phyloP scores from a whole-genome alignment of 2,329 filamentous ascomycete species.

The Scedosporium dehoogii region DNA sequence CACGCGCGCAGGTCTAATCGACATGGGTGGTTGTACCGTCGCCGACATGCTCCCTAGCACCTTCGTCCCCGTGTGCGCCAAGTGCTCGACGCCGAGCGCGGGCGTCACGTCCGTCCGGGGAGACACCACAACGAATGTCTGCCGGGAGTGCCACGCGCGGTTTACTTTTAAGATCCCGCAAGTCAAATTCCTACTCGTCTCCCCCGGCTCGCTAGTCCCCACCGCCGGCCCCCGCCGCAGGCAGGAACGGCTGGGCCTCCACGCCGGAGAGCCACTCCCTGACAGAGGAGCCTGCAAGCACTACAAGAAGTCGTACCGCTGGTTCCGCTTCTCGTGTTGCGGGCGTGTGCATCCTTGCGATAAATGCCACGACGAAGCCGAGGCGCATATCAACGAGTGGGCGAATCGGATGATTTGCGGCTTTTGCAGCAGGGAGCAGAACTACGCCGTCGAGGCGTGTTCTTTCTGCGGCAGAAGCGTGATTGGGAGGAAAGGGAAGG shows the following conservation, averaged over 20 bases:
- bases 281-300: conserved; percentile 44
- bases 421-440: conserved; percentile 71
- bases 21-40: conserved; percentile 63
- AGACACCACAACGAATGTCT: conserved; percentile 63
- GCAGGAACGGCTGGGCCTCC: conserved; percentile 45
- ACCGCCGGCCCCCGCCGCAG: conserved; percentile 29
- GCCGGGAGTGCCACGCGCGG: conserved; percentile 67
- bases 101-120: conserved; percentile 66
- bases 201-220: conserved; percentile 37
- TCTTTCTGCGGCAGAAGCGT: conserved; percentile 61
- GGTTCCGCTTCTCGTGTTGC: conserved; percentile 59
- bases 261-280: conserved; percentile 46
- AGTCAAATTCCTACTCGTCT: conserved; percentile 66
- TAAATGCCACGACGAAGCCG: conserved; percentile 63
- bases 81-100: conserved; percentile 60
- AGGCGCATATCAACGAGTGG: conserved; percentile 69
- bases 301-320: conserved; percentile 49
- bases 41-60: conserved; percentile 70
- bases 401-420: conserved; percentile 78
- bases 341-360: conserved; percentile 50
- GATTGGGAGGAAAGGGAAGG: conserved; percentile 53
- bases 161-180: conserved; percentile 74
- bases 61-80: conserved; percentile 68
- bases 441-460: conserved; percentile 68
- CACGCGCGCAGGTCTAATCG: conserved; percentile 67